These are phyloP conservation scores for Madurella mycetomatis DNA, from an alignment of 2,329 filamentous ascomycete species.

Conservation along the genomic window DNA sequence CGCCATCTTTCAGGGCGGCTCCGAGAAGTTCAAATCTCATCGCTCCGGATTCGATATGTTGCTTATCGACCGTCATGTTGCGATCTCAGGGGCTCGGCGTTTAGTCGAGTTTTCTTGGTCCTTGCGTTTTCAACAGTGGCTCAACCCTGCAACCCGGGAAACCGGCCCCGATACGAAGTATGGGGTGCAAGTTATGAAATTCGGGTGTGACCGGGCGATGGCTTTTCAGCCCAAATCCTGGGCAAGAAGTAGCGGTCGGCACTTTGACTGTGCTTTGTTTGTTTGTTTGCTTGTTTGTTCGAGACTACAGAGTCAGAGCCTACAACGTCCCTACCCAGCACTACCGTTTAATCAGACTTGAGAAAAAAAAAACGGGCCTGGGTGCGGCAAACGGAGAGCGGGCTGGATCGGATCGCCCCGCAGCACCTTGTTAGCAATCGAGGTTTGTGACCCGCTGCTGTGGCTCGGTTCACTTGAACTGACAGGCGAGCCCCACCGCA, in stretches of 20 bases:
- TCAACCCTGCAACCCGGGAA: background rate
- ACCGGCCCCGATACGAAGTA: too few species aligned
- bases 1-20: constrained; percentile 34
- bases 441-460: background rate
- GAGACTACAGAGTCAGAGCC: too few species aligned
- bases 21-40: constrained; percentile 47
- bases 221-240: background rate
- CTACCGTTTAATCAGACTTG: too few species aligned
- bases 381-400: too few species aligned
- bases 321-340: too few species aligned
- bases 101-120: background rate
- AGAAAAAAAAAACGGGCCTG: too few species aligned
- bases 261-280: too few species aligned
- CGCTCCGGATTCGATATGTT: constrained; percentile 5
- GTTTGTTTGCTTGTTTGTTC: too few species aligned
- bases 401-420: too few species aligned
- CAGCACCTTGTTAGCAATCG: too few species aligned
- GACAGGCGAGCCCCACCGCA: background rate
- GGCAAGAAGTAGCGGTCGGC: background rate
- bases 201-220: background rate
- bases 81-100: background rate
- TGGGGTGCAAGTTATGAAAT: too few species aligned
- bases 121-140: too few species aligned
- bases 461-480: background rate
- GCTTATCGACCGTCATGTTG: constrained; percentile 18